phyloP scores from a whole-genome alignment of 2,329 filamentous ascomycete genomes.

The Fusarium protoensiforme region DNA sequence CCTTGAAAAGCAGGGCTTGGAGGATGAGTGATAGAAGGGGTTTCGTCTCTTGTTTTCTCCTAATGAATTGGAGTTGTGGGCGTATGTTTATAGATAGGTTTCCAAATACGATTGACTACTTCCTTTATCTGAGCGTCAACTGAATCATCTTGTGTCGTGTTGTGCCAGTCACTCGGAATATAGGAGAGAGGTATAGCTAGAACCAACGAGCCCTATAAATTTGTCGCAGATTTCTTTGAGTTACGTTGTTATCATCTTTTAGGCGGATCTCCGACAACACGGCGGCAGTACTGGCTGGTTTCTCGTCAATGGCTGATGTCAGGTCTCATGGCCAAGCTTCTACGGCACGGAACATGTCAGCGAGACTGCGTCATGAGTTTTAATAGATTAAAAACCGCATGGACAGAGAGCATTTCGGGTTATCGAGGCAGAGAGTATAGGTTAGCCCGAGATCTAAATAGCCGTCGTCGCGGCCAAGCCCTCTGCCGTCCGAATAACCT shows the following conservation, averaged over 20 bases:
- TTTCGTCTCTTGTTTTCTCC: not conserved
- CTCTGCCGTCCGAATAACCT: not conserved
- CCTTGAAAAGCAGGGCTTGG: not conserved
- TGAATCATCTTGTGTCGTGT: not conserved
- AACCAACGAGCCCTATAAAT: not conserved
- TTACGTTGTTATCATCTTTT: not conserved
- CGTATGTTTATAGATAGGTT: not conserved
- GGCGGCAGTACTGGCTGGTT: no score
- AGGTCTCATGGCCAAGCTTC: not conserved
- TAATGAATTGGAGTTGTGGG: not conserved
- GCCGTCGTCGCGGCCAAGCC: not conserved
- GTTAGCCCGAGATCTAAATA: not conserved
- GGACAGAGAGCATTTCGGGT: not conserved
- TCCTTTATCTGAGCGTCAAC: not conserved
- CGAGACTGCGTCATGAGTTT: not conserved
- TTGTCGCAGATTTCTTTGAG: not conserved
- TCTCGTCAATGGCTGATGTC: not conserved
- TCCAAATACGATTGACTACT: not conserved
- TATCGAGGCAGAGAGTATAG: no score
- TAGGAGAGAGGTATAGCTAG: not conserved
- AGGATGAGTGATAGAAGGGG: not conserved
- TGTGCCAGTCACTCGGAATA: not conserved
- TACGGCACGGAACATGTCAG: not conserved
- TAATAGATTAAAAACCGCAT: not conserved
- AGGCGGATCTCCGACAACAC: fast-evolving